Conservation (phyloP, 2,329 filamentous ascomycete species). For the Trichoderma sp. region DNA sequence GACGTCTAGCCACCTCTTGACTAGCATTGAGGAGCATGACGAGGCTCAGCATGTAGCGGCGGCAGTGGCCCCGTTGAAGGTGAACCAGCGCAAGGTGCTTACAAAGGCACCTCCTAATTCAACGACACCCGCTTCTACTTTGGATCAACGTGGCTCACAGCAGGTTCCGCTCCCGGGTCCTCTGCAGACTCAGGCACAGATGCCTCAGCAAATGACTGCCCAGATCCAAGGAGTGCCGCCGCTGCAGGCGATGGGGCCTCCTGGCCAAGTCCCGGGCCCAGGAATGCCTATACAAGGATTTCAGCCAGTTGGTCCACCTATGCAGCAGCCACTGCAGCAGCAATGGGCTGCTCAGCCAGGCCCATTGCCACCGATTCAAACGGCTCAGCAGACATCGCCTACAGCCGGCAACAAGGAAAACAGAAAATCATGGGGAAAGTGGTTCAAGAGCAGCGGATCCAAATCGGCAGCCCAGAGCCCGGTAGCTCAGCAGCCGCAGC, state of each 20-base stretch:
- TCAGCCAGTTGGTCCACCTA: slow-evolving; percentile 6
- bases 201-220: neutral
- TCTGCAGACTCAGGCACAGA: neutral
- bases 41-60: slow-evolving; percentile 18
- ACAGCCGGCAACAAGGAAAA: slow-evolving; percentile 32
- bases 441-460: slow-evolving; percentile 37
- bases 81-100: slow-evolving; percentile 17
- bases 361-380: slow-evolving; percentile 9
- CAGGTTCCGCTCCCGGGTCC: neutral
- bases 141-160: neutral
- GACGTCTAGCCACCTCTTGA: slow-evolving; percentile 26
- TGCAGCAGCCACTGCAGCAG: slow-evolving; percentile 4
- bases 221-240: neutral
- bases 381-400: neutral
- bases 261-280: neutral
- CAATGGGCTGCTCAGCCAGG: slow-evolving; percentile 12
- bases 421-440: slow-evolving; percentile 38
- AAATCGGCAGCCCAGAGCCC: slow-evolving; percentile 29
- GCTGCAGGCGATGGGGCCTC: neutral
- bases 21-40: slow-evolving; percentile 32
- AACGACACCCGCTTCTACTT: slow-evolving; percentile 16
- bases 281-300: slow-evolving; percentile 5
- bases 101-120: slow-evolving; percentile 14
- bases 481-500: slow-evolving; percentile 11
- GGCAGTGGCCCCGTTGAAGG: neutral